Evolutionary conservation across 495 filamentous ascomycete species (phyloP).

Genomic region (Annulohypoxylon bovei): DNA sequence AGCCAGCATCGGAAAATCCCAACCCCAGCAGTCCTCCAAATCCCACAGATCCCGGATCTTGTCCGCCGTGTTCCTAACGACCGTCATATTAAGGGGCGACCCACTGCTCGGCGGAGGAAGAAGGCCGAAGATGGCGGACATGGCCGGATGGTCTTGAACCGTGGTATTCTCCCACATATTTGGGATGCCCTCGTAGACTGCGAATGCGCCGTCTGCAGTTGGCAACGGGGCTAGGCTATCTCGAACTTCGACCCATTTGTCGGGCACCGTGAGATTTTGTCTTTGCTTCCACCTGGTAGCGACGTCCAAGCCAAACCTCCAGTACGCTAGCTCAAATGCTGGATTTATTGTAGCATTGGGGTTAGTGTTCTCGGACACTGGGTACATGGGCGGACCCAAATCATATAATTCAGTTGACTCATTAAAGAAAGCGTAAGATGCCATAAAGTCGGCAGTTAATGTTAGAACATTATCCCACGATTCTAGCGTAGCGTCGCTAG

Average conservation of each 20-base stretch:
- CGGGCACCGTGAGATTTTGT: conserved; percentile 49
- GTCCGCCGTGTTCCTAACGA: conserved; percentile 54
- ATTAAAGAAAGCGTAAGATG: conserved; percentile 59
- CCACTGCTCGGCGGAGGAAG: conserved; percentile 57
- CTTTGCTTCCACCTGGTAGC: conserved; percentile 53
- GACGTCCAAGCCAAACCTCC: conserved; percentile 56
- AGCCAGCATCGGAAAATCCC: conserved; percentile 65
- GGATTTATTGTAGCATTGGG: conserved; percentile 62
- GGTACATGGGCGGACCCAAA: conserved; percentile 64
- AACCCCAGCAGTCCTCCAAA: conserved; percentile 60
- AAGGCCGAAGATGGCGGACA: conserved; percentile 60
- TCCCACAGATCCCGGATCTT: conserved; percentile 59
- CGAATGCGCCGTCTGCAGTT: conserved; percentile 54
- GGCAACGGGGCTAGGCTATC: conserved; percentile 61
- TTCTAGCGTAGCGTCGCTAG: conserved; percentile 49
- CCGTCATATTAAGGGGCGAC: conserved; percentile 49
- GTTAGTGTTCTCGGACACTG: conserved; percentile 61
- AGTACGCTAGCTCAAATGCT: conserved; percentile 63
- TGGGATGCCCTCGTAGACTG: conserved; percentile 61
- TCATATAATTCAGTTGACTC: conserved; percentile 55
- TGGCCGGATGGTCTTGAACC: conserved; percentile 61
- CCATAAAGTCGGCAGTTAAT: conserved; percentile 63
- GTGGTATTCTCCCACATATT: conserved; percentile 59
- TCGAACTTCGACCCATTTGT: conserved; percentile 52
- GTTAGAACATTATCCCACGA: conserved; percentile 59